Evolutionary conservation across 192 early-diverging fungal genomes (phyloP).

Genomic region (Jimgerdemannia flammicorona): DNA sequence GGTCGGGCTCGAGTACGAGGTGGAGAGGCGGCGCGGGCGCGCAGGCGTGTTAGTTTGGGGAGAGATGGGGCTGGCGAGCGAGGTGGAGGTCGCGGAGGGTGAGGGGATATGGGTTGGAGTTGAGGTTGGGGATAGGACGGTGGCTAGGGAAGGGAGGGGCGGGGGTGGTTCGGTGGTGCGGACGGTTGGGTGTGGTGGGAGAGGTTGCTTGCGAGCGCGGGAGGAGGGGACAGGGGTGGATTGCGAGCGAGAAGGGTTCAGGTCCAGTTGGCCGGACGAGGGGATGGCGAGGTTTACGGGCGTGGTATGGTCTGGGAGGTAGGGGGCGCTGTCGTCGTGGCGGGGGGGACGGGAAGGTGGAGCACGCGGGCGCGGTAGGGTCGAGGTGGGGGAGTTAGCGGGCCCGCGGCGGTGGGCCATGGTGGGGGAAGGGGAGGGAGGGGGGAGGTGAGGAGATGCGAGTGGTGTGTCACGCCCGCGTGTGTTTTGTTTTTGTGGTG

Average conservation of each 20-base stretch:
- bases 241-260: neutral
- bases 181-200: conserved; percentile 1
- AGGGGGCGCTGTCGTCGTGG: neutral
- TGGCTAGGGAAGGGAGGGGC: neutral
- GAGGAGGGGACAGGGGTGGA: neutral
- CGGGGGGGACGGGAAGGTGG: neutral
- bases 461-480: neutral
- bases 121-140: conserved; percentile 18
- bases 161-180: neutral
- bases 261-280: neutral
- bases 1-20: too few relatives aligned
- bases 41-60: too few relatives aligned
- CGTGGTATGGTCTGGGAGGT: neutral
- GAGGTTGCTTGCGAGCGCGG: neutral
- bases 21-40: too few relatives aligned
- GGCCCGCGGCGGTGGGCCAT: neutral
- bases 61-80: conserved; percentile 9
- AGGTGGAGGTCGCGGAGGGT: neutral
- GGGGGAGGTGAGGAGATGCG: neutral
- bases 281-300: neutral
- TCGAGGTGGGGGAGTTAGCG: neutral
- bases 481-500: neutral
- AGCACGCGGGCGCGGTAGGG: neutral
- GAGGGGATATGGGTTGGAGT: conserved; percentile 25
- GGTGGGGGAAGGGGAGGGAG: neutral